A percentile compares a stretch with the other conserved stretches of the same genome.
phyloP scores from a whole-genome alignment of 352 stramenopile genomes.

The Phytophthora agathidicida region DNA sequence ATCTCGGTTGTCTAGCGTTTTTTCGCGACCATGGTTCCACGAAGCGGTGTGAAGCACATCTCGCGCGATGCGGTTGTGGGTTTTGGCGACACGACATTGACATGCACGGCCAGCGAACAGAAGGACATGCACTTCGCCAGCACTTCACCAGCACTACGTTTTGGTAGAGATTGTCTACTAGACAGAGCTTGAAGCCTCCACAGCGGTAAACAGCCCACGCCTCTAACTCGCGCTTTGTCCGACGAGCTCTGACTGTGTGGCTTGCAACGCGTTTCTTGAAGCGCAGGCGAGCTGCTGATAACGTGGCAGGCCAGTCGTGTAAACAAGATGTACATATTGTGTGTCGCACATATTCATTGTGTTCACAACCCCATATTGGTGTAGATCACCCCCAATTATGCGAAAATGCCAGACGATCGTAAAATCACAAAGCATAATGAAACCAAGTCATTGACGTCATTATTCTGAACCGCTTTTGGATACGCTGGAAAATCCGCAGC shows the following conservation, averaged over 20 bases:
- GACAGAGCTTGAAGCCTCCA: no score
- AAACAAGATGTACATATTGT: neutral
- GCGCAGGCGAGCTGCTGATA: neutral
- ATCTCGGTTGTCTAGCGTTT: neutral
- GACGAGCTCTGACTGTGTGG: neutral
- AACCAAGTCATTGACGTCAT: constrained; percentile 13
- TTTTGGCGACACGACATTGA: neutral
- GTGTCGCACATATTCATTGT: no score
- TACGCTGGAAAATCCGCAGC: constrained; percentile 22
- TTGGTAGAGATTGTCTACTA: no score
- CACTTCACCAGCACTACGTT: no score
- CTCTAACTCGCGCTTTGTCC: no score
- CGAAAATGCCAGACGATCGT: constrained; percentile 6
- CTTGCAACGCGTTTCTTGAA: neutral
- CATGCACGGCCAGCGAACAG: neutral
- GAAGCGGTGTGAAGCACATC: neutral
- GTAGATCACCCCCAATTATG: constrained; percentile 14
- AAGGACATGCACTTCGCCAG: no score
- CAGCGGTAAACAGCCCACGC: no score
- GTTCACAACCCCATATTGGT: neutral
- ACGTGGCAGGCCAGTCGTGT: neutral
- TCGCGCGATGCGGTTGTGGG: neutral
- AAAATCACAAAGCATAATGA: constrained; percentile 36
- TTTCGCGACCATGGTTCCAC: neutral
- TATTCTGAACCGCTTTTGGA: neutral